Base-by-base conservation (phyloP, 306 rosid genomes). In the Acacia confusa region DNA sequence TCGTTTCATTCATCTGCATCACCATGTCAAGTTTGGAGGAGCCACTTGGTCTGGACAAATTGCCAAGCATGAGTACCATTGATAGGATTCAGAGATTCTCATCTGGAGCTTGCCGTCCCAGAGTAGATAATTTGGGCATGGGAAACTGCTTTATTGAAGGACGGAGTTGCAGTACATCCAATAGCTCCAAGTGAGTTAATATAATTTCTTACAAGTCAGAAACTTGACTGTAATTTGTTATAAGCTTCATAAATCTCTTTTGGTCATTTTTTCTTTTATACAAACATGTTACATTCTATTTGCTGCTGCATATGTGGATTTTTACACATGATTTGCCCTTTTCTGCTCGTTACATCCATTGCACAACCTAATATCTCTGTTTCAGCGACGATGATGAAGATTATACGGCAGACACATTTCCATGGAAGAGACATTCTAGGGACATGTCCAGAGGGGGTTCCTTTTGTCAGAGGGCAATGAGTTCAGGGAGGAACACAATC, bases 11-110 rank as follows among this genome's bases (percentile, higher is more conserved):
- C 86, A 44, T 83, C 85, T n/a, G 28, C 82, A 45, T 81, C 74
- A 86, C 68, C 76, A 91, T 91, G 93, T 91, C 93, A 10, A 91
- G 96, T 76, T 82, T 91, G 91, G 93, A 89, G 87, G 92, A 91
- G 86, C 93, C 93, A 40, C 90, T 89, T 44, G 91, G 90, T 82
- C 84, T 88, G 83, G 90, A 89, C 80, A 91, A 91, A 75, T 74
- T 91, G 88, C 94, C 94, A 43, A 91, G 94, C 85, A 89, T 91
- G 92, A 86, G 81, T 79, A 87, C 94, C 34, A 63, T 87, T 12
- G 91, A 91, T 73, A 81, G 92, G 81, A 68, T 89, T 72, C 93
- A 91, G 64, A 80, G 88, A 79, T 91, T 88, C 83, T 87, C 93
- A 4, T 87, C 95, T 47, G 84, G 88, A 80, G 86, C 88, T 83